Percentiles rank a stretch among this genome's conserved stretches.
Evolutionary conservation across 352 stramenopile species (phyloP).

Genomic region (Nothophytophthora sp.): DNA sequence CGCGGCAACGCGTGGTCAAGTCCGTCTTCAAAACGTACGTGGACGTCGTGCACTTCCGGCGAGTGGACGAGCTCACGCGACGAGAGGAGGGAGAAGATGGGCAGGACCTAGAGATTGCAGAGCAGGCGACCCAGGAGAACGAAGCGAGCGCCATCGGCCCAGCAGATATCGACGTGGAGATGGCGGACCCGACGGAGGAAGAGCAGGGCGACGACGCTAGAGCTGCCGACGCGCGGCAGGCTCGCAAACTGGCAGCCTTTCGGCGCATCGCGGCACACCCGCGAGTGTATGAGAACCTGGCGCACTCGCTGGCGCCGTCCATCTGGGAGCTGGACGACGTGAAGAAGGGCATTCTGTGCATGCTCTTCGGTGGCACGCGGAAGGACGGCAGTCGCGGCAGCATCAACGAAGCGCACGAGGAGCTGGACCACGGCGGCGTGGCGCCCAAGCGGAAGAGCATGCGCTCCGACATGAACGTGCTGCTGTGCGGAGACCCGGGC

Average conservation of each 20-base stretch:
- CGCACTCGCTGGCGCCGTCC: slow-evolving; percentile 79
- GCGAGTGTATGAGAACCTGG: slow-evolving; percentile 82
- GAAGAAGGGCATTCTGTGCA: slow-evolving; percentile 98
- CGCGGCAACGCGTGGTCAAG: slow-evolving; percentile 94
- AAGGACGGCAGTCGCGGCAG: slow-evolving; percentile 65
- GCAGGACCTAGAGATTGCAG: slow-evolving; percentile 6
- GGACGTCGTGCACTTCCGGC: slow-evolving; percentile 98
- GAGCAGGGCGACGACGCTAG: slow-evolving; percentile 38
- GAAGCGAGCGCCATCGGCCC: slow-evolving; percentile 25
- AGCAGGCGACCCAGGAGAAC: slow-evolving; percentile 8
- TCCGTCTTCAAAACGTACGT: slow-evolving; percentile 99
- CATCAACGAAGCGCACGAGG: slow-evolving; percentile 40
- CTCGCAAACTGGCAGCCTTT: slow-evolving; percentile 67
- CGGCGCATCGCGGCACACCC: slow-evolving; percentile 74
- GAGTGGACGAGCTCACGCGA: slow-evolving; percentile 80
- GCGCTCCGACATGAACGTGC: slow-evolving; percentile 98
- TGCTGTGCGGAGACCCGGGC: slow-evolving; percentile 98
- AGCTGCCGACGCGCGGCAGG: slow-evolving; percentile 54
- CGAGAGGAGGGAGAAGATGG: slow-evolving; percentile 41
- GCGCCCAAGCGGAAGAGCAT: slow-evolving; percentile 62
- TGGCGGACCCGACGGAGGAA: slow-evolving; percentile 32
- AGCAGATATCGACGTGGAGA: slow-evolving; percentile 36
- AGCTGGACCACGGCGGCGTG: slow-evolving; percentile 35
- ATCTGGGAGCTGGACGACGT: slow-evolving; percentile 98
- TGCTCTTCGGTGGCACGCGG: slow-evolving; percentile 98